phyloP scores from a whole-genome alignment of 2,329 filamentous ascomycete species.

The Neonectria sp. region DNA sequence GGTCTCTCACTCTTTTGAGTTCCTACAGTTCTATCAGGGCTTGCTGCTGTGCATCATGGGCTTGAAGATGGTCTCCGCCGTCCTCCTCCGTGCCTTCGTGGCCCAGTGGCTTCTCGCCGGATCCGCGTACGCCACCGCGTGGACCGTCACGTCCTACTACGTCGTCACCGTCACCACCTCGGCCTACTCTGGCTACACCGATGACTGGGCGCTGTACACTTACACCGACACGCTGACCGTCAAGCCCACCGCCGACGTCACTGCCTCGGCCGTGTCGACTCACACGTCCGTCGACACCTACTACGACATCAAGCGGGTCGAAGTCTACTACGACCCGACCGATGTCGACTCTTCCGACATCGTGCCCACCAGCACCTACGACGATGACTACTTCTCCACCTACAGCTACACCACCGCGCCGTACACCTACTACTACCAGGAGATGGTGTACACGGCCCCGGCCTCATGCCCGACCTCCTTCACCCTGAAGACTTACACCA shows the following conservation, averaged over 20 bases:
- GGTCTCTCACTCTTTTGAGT: background rate
- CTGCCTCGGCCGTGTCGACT: conserved; percentile 1
- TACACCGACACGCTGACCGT: conserved; percentile 26
- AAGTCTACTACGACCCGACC: conserved; percentile 30
- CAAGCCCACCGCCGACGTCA: conserved; percentile 30
- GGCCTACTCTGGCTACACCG: conserved; percentile 11
- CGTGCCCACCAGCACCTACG: conserved; percentile 23
- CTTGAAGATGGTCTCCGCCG: conserved; percentile 3
- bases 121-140: conserved; percentile 15
- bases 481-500: conserved; percentile 37
- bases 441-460: conserved; percentile 46
- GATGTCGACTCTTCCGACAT: conserved; percentile 30
- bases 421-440: conserved; percentile 36
- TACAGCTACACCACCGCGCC: background rate
- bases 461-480: conserved; percentile 48
- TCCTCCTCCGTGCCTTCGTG: conserved; percentile 10
- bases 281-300: conserved; percentile 27
- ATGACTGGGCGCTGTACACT: conserved; percentile 24
- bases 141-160: conserved; percentile 41
- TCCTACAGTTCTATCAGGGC: background rate
- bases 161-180: conserved; percentile 27
- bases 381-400: background rate
- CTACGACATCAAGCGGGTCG: conserved; percentile 36
- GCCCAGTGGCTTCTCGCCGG: conserved; percentile 22
- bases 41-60: conserved; percentile 11